phyloP scores from a whole-genome alignment of 176 grass and related monocot species.

The Avena atlantica region DNA sequence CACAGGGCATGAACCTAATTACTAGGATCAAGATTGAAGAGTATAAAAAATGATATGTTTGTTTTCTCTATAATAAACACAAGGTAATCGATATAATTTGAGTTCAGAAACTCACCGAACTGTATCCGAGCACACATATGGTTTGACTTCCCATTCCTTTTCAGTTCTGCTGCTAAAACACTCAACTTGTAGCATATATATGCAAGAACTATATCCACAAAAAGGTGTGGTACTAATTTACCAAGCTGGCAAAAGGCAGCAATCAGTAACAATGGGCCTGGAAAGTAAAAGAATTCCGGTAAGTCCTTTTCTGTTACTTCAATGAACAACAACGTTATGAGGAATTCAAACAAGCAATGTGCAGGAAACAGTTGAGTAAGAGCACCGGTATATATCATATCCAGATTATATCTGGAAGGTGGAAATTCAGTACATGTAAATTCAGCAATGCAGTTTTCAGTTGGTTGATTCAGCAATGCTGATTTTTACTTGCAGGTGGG shows the following conservation, averaged over 20 bases:
- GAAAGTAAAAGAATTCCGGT: not conserved
- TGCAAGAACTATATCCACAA: conserved; percentile 33
- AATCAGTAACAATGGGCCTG: conserved; percentile 27
- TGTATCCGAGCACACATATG: conserved; percentile 32
- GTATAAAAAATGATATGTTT: no score
- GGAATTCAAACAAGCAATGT: not conserved
- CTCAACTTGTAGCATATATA: conserved; percentile 31
- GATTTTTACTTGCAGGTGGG: not conserved
- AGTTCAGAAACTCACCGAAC: conserved; percentile 8
- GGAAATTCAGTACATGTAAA: not conserved
- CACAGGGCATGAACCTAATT: not conserved
- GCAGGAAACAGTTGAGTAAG: not conserved
- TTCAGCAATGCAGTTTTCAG: no score
- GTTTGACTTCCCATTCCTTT: conserved; percentile 5
- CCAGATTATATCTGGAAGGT: not conserved
- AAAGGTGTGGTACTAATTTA: conserved; percentile 15
- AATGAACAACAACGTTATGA: not conserved
- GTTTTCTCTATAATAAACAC: not conserved
- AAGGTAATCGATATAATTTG: not conserved
- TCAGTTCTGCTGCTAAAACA: conserved; percentile 40
- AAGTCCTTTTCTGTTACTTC: not conserved
- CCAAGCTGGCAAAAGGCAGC: conserved; percentile 15
- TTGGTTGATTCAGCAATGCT: not conserved
- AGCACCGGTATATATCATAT: not conserved
- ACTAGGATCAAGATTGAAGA: not conserved